Base-by-base conservation (phyloP, 2,329 filamentous ascomycete genomes). In the Epichloe uncinata region DNA sequence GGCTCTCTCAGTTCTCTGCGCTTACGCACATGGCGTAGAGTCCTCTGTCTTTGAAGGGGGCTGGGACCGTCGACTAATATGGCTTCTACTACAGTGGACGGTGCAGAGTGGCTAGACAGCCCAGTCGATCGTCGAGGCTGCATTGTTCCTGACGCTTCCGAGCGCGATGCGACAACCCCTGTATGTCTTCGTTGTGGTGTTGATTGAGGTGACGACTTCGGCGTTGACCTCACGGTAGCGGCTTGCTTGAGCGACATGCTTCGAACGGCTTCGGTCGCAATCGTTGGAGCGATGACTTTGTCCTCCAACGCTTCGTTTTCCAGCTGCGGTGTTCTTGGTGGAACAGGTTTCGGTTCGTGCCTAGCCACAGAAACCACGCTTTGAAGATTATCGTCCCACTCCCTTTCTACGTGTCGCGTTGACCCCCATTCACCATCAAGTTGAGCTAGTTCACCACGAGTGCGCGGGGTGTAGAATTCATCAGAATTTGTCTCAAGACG, bases 341-440 rank as follows among this genome's bases (percentile, higher is more conserved):
- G 11, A 18, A 35, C 40, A 13, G 12, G 15, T 20, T 45, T 35
- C 18, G 60, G 60, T 49, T 59, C 66, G 57, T 63, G 70, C 57
- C 74, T 79, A 55, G 70, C 72, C 30, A 78, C 70, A 16, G 66
- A 73, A 41, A 78, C 75, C 69, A 75, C 72, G 64, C 74, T 73
- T 57, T 71, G 67, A 38, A 75, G 62, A 61, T 74, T 74, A 53
- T 71, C 65, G 55, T 80, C 74, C 73, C 75, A 78, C 65, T 78
- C 74, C 60, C 71, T 66, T 54, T 73, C 73, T 34, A 73, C 70
- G 54, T 77, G 71, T 55, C 62, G 69, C 33, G 63, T 61, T 34
- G 69, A 68, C 47, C 63, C 77, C 77, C 77, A 83, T 60, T 77
- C 74, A 41, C 77, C 78, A 58, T 84, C 79, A 61, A 79, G 80